A percentile compares a stretch with the other conserved stretches of the same genome.
Conservation (phyloP, 345 rosid genomes). For the Xanthoceras sorbifolium region DNA sequence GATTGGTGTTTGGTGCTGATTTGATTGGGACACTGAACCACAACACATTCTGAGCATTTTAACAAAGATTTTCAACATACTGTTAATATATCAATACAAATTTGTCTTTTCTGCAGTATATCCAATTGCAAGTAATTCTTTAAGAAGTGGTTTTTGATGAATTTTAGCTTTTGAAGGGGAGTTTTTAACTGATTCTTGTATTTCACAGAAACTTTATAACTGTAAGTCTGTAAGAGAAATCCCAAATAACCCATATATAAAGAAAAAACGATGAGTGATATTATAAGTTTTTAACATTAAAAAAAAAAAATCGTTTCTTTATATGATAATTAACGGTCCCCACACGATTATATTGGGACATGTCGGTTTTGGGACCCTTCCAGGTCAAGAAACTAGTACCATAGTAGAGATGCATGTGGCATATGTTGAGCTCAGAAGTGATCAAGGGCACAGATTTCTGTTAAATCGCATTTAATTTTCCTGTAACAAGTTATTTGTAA, state of each 20-base stretch:
- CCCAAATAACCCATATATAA: too few species aligned
- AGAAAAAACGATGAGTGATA: background rate
- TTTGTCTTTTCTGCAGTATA: background rate
- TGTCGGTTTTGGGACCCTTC: background rate
- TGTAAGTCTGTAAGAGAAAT: too few species aligned
- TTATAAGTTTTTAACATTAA: background rate
- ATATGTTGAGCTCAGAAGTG: background rate
- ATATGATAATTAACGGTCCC: background rate
- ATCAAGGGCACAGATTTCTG: background rate
- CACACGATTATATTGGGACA: background rate
- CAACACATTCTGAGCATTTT: background rate
- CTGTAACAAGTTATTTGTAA: background rate
- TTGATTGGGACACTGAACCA: background rate
- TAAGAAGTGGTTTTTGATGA: too few species aligned
- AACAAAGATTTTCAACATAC: background rate
- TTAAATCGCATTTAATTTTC: background rate
- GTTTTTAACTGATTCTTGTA: too few species aligned
- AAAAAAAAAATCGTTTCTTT: background rate
- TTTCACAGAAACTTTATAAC: too few species aligned
- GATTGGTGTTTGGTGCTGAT: conserved; percentile 6
- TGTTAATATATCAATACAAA: background rate
- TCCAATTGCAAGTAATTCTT: too few species aligned
- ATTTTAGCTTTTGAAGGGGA: too few species aligned
- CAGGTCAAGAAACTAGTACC: background rate
- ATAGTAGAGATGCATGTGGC: background rate